A percentile compares a stretch with the other conserved stretches of the same genome.
Evolutionary conservation across 1,284 basidiomycete genomes (phyloP).

Genomic region (Hypsizygus ulmarius): DNA sequence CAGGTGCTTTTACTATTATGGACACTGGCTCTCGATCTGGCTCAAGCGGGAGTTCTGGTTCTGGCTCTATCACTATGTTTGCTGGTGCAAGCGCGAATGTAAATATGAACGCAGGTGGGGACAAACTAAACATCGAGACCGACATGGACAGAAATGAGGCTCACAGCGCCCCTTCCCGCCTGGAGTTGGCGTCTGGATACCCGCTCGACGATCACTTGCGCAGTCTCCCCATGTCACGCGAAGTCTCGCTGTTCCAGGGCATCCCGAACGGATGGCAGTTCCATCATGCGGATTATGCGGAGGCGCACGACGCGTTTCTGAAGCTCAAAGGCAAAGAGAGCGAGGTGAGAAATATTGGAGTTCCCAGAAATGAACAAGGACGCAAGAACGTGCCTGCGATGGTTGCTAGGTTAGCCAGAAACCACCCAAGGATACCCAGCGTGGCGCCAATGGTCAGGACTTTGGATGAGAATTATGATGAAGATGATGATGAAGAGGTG

Average conservation of each 20-base stretch:
- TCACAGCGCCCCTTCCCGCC: conserved; percentile 9
- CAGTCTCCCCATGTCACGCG: conserved; percentile 38
- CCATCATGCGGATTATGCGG: conserved; percentile 33
- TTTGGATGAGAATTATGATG: not conserved
- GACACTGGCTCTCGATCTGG: too few species aligned
- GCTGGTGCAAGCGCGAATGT: too few species aligned
- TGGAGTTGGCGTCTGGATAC: not conserved
- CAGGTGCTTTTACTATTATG: too few species aligned
- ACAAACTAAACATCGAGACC: not conserved
- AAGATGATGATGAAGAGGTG: not conserved
- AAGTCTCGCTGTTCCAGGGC: conserved; percentile 44
- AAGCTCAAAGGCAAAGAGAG: conserved; percentile 18
- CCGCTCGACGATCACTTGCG: conserved; percentile 11
- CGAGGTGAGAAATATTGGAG: conserved; percentile 3
- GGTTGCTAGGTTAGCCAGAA: not conserved
- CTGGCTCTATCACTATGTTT: too few species aligned
- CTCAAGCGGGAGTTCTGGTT: not conserved
- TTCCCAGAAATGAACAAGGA: conserved; percentile 23
- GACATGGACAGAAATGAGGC: conserved; percentile 4
- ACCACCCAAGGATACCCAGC: conserved; percentile 5
- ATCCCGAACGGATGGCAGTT: conserved; percentile 47
- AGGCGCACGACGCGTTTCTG: conserved; percentile 36
- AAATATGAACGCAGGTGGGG: not conserved
- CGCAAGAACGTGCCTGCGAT: conserved; percentile 7
- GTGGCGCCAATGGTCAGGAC: conserved; percentile 4